Evolutionary conservation across 1,284 basidiomycete genomes (phyloP).

Genomic region (Heterobasidion parviporum): DNA sequence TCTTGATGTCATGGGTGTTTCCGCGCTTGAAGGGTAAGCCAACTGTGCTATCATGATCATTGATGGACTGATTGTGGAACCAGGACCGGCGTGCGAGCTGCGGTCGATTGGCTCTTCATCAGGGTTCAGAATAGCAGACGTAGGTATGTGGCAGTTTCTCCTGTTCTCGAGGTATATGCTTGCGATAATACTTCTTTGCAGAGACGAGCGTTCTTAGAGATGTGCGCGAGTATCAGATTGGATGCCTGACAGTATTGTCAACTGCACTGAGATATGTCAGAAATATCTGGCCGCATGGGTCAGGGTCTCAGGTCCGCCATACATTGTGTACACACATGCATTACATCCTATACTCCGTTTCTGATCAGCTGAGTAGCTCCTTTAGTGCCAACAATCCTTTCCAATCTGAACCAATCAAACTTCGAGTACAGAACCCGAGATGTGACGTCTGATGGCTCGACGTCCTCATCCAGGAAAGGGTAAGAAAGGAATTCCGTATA

Average conservation of each 20-base stretch:
- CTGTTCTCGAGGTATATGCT: no score
- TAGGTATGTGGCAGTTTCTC: slow-evolving; percentile 3
- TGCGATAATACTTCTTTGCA: not conserved
- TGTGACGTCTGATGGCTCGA: slow-evolving; percentile 76
- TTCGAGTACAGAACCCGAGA: slow-evolving; percentile 75
- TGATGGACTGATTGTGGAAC: not conserved
- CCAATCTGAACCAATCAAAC: slow-evolving; percentile 83
- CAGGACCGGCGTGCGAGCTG: slow-evolving; percentile 84
- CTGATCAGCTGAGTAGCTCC: slow-evolving; percentile 38
- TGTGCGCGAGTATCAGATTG: no score
- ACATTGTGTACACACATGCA: slow-evolving; percentile 3
- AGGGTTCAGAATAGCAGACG: slow-evolving; percentile 79
- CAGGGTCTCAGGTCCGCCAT: no score
- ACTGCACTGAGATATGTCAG: not conserved
- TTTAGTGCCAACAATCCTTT: slow-evolving; percentile 68
- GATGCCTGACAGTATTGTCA: no score
- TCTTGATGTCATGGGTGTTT: slow-evolving; percentile 85
- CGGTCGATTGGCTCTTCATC: slow-evolving; percentile 90
- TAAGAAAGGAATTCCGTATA: slow-evolving; percentile 85
- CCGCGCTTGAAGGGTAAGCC: slow-evolving; percentile 81
- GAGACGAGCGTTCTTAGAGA: not conserved
- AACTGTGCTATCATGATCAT: not conserved
- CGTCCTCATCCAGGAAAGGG: slow-evolving; percentile 77
- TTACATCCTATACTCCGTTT: slow-evolving; percentile 1
- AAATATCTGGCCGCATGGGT: not conserved